phyloP scores from a whole-genome alignment of 2,329 filamentous ascomycete genomes.

The Fonsecaea monophora region DNA sequence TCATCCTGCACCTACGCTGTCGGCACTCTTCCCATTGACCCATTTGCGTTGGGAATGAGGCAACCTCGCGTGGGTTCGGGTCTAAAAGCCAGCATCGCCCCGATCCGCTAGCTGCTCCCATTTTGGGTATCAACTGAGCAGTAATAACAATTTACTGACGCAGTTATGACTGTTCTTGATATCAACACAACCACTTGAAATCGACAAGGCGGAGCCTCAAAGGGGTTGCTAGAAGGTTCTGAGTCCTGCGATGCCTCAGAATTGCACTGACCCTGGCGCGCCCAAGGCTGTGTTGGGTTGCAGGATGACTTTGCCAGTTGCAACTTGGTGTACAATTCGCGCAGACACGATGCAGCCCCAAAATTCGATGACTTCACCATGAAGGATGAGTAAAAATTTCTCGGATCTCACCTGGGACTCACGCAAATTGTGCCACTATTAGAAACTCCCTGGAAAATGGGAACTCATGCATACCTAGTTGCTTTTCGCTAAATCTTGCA shows the following conservation, averaged over 20 bases:
- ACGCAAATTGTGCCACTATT: not conserved
- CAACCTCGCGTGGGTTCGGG: slow-evolving; percentile 21
- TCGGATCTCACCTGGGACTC: not conserved
- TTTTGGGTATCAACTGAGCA: slow-evolving; percentile 5
- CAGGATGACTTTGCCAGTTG: not conserved
- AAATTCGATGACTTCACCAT: slow-evolving; percentile 3
- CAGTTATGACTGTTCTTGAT: slow-evolving; percentile 9
- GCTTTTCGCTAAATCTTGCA: not conserved
- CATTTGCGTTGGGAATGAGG: slow-evolving; percentile 27
- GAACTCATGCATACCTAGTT: not conserved
- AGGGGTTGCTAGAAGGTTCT: slow-evolving; percentile 3
- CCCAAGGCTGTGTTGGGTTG: slow-evolving; percentile 2
- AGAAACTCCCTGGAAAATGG: not conserved
- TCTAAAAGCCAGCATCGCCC: slow-evolving; percentile 24
- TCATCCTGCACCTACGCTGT: slow-evolving; percentile 3
- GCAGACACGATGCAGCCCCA: not conserved
- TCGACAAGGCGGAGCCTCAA: slow-evolving; percentile 8
- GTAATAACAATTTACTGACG: not conserved
- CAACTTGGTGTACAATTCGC: not conserved
- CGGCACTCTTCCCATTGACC: slow-evolving; percentile 23
- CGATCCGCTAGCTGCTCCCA: slow-evolving; percentile 19
- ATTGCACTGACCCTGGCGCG: not conserved
- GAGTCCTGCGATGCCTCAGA: not conserved
- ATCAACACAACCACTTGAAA: slow-evolving; percentile 8
- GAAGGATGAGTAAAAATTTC: not conserved